A percentile compares a stretch with the other conserved stretches of the same genome.
Evolutionary conservation across 441 rosid species (phyloP).

Genomic region (Raphanus hybrid): DNA sequence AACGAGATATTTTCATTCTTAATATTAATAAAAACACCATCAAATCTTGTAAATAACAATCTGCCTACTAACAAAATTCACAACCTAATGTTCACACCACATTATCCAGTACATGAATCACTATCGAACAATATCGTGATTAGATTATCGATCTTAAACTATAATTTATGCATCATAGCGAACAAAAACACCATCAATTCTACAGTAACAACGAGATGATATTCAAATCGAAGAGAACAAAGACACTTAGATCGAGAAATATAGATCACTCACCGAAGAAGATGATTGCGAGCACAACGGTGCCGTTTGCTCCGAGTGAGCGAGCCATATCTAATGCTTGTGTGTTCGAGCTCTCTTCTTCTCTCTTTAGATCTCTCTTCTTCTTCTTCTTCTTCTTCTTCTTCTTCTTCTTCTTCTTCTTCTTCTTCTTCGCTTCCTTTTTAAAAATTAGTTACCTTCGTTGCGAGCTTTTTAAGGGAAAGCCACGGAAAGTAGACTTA

Average conservation of each 20-base stretch:
- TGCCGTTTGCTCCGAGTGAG: slow-evolving; percentile 51
- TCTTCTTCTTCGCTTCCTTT: not conserved
- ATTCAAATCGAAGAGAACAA: not conserved
- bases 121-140: not conserved
- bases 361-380: slow-evolving; percentile 7
- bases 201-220: not conserved
- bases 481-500: slow-evolving; percentile 2
- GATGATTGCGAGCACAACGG: slow-evolving; percentile 54
- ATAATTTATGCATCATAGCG: not conserved
- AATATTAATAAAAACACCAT: no score
- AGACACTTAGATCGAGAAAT: not conserved
- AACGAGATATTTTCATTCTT: no score
- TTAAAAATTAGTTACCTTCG: not conserved
- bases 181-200: not conserved
- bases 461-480: not conserved
- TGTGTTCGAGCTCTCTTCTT: not conserved
- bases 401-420: not conserved
- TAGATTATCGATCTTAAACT: not conserved
- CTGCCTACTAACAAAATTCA: not conserved
- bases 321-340: slow-evolving; percentile 17
- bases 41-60: not conserved
- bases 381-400: not conserved
- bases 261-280: slow-evolving; percentile 53
- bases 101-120: not conserved
- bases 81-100: not conserved